phyloP scores from a whole-genome alignment of 495 filamentous ascomycete genomes.

The Echria macrotheca region DNA sequence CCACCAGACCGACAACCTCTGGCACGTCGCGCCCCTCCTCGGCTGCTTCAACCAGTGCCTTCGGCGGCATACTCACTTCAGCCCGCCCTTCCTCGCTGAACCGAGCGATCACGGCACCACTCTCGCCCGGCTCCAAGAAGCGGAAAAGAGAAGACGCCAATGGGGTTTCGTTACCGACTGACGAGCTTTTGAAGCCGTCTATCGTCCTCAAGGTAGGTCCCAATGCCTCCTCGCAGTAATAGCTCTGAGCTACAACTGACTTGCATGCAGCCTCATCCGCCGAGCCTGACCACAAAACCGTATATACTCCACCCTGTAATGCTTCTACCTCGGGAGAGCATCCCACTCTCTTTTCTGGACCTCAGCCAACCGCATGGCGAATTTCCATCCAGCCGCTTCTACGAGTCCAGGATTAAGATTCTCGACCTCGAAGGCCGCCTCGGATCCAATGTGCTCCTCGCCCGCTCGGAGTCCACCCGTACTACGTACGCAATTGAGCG shows the following conservation, averaged over 20 bases:
- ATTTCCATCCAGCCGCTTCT: slow-evolving; percentile 49
- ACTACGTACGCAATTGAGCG: slow-evolving; percentile 67
- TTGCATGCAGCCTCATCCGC: slow-evolving; percentile 49
- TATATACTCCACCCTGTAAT: slow-evolving; percentile 56
- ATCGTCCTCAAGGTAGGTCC: slow-evolving; percentile 43
- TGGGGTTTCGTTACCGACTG: slow-evolving; percentile 25
- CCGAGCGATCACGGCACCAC: not conserved
- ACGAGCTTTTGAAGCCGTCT: slow-evolving; percentile 43
- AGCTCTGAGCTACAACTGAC: slow-evolving; percentile 12
- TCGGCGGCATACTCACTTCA: slow-evolving; percentile 7
- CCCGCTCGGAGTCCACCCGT: slow-evolving; percentile 52
- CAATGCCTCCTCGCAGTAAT: not conserved
- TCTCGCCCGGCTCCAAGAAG: slow-evolving; percentile 21
- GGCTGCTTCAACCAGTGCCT: slow-evolving; percentile 24
- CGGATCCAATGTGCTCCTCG: slow-evolving; percentile 58
- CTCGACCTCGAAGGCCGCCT: slow-evolving; percentile 54
- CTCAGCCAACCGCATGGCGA: slow-evolving; percentile 44
- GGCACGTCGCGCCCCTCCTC: slow-evolving; percentile 38
- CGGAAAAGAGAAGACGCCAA: slow-evolving; percentile 19
- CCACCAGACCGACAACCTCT: too few relatives aligned
- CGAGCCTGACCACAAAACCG: slow-evolving; percentile 51
- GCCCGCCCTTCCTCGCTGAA: slow-evolving; percentile 1
- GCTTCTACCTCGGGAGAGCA: slow-evolving; percentile 53
- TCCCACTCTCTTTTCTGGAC: slow-evolving; percentile 59
- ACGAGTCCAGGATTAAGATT: slow-evolving; percentile 56